Evolutionary conservation across 257 asterid species (phyloP).

Genomic region (Salvia miltiorrhiza): DNA sequence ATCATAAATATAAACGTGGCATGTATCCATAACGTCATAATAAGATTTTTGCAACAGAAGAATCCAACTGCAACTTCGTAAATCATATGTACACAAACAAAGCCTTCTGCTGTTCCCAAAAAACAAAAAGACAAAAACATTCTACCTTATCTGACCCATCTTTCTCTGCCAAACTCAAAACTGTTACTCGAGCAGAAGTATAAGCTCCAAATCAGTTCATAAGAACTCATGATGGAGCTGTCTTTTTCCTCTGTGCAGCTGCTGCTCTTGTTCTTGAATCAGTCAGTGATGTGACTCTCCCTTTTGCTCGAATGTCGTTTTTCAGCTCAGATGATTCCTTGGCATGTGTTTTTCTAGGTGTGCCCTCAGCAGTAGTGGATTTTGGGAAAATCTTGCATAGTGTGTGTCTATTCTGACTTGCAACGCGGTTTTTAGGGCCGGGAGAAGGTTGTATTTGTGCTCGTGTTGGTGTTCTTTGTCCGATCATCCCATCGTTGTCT

Average conservation of each 20-base stretch:
- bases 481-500: no score
- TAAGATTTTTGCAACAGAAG: neutral
- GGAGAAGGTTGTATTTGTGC: conserved; percentile 26
- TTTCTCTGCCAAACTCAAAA: neutral
- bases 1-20: neutral
- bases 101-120: neutral
- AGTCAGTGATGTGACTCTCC: conserved; percentile 21
- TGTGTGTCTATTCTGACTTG: conserved; percentile 41
- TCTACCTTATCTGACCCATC: neutral
- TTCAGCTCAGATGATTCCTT: conserved; percentile 28
- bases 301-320: conserved; percentile 29
- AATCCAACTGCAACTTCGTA: neutral
- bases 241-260: conserved; percentile 16
- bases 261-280: conserved; percentile 29
- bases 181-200: neutral
- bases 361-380: conserved; percentile 34
- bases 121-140: neutral
- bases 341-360: conserved; percentile 22
- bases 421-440: conserved; percentile 33
- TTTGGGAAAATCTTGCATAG: conserved; percentile 45
- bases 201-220: neutral
- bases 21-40: neutral
- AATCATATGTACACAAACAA: neutral
- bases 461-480: no score
- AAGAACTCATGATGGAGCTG: neutral